Evolutionary conservation across 139 green algal species (phyloP), one percentile per base, ranked within the genome.

Genomic region (Pycnococcus provasolii): DNA sequence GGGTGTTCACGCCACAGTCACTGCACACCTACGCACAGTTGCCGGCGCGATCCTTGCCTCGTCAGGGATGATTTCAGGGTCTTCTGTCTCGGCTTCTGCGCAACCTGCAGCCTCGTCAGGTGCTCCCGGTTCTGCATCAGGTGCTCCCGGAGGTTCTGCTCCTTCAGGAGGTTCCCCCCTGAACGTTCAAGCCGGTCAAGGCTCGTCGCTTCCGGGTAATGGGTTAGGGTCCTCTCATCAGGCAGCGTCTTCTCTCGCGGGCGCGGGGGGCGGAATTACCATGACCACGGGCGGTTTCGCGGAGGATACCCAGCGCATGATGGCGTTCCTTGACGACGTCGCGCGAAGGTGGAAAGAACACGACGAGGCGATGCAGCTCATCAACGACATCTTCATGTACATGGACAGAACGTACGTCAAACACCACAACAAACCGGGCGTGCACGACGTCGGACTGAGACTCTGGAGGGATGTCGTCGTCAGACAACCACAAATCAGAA

Each of bases 331-430:
- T 13, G 73, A 74, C 41, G 89, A 94, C 67, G 77, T 97, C n/a
- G 85, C 90, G 46, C 50, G 72, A 40, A 78, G 84, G 40, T 99
- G 90, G 89, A 80, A 90, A 43, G 78, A 90, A 39, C 90, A 99
- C 80, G 89, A 88, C 73, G 96, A 96, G 75, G 86, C 78, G 46
- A 89, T 95, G 61, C 84, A 93, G 59, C 96, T 96, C 85, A 94
- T 98, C 58, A 74, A 90, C 0, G 94, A 97, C 82, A 97, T 98
- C 60, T 84, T 99, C 44, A 97, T 97, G 93, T 97, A 99, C 81
- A 96, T 99, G 91, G 92, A 99, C 76, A 80, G 91, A n/a, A 96
- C 93, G 1, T 97, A 91, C 70, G 87, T 98, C 42, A 67, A 72
- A 43, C 90, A 95, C 78, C 76, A 94, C 60, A 81, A 90, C 66